phyloP scores from a whole-genome alignment of 306 rosid species.

The Ziziphus jujuba region DNA sequence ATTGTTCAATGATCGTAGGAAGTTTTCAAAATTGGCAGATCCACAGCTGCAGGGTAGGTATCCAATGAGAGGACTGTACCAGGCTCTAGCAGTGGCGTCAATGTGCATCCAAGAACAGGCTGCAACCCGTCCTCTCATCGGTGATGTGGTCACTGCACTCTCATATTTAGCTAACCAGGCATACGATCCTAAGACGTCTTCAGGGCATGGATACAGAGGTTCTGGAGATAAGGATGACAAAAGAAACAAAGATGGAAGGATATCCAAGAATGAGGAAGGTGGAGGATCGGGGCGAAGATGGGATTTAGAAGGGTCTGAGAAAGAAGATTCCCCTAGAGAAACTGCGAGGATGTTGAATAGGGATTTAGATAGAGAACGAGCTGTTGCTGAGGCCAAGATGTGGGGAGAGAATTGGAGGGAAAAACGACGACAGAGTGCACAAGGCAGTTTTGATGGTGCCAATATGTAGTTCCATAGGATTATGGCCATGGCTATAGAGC shows the following conservation, averaged over 20 bases:
- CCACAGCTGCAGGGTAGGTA: constrained; percentile 77
- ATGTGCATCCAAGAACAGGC: constrained; percentile 96
- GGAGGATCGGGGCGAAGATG: constrained; percentile 74
- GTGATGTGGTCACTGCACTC: constrained; percentile 91
- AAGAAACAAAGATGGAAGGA: constrained; percentile 65
- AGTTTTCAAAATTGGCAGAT: constrained; percentile 79
- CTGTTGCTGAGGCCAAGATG: constrained; percentile 92
- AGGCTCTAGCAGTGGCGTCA: constrained; percentile 91
- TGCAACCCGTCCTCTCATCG: constrained; percentile 85
- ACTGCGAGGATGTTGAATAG: constrained; percentile 66
- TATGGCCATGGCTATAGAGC: constrained; percentile 3
- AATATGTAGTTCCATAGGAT: constrained; percentile 31
- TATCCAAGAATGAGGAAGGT: constrained; percentile 69
- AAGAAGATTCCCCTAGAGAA: constrained; percentile 84
- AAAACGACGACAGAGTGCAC: constrained; percentile 62
- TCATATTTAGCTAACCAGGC: constrained; percentile 85
- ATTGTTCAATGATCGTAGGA: constrained; percentile 79
- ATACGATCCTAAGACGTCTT: constrained; percentile 53
- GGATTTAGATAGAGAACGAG: constrained; percentile 81
- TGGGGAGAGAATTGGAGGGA: constrained; percentile 97
- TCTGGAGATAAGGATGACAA: constrained; percentile 61
- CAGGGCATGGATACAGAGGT: constrained; percentile 49
- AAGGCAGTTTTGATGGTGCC: constrained; percentile 69
- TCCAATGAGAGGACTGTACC: constrained; percentile 88
- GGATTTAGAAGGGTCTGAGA: constrained; percentile 81